These are phyloP conservation scores for Alternaria longipes DNA, from an alignment of 2,329 filamentous ascomycete genomes.

Conservation along the genomic window DNA sequence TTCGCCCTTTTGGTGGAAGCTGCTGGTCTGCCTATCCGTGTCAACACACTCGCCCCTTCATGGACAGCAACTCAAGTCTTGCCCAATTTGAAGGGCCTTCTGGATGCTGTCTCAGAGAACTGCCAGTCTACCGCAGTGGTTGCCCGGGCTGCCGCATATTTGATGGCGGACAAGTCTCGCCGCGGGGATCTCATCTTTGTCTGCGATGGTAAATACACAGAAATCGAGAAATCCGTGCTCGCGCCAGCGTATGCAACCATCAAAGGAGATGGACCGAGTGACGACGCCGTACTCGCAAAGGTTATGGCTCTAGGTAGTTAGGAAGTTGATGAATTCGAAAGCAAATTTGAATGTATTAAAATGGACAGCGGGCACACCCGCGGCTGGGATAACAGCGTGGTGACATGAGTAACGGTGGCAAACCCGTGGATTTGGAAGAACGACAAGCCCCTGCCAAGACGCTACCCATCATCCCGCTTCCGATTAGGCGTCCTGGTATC, in stretches of 20 bases:
- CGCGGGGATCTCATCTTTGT: constrained; percentile 65
- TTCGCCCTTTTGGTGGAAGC: constrained; percentile 52
- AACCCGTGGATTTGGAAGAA: background rate
- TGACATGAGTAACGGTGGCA: background rate
- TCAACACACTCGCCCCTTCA: constrained; percentile 65
- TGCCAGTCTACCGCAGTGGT: constrained; percentile 59
- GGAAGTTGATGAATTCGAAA: background rate
- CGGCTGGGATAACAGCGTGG: background rate
- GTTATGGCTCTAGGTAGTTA: constrained; percentile 24
- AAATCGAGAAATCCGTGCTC: constrained; percentile 60
- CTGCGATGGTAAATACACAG: constrained; percentile 59
- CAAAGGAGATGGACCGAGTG: constrained; percentile 28
- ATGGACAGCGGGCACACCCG: background rate
- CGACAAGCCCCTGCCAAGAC: background rate
- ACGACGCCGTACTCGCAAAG: constrained; percentile 32
- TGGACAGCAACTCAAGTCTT: constrained; percentile 65
- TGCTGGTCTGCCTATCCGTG: constrained; percentile 58
- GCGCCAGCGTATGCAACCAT: constrained; percentile 31
- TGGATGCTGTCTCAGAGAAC: constrained; percentile 45
- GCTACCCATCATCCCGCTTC: background rate
- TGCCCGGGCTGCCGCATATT: constrained; percentile 58
- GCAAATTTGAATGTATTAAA: constrained; percentile 1
- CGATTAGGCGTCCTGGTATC: background rate
- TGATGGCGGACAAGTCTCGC: constrained; percentile 60
- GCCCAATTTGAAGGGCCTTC: constrained; percentile 54